phyloP scores from a whole-genome alignment of 495 filamentous ascomycete species.

The Neurospora sp. region DNA sequence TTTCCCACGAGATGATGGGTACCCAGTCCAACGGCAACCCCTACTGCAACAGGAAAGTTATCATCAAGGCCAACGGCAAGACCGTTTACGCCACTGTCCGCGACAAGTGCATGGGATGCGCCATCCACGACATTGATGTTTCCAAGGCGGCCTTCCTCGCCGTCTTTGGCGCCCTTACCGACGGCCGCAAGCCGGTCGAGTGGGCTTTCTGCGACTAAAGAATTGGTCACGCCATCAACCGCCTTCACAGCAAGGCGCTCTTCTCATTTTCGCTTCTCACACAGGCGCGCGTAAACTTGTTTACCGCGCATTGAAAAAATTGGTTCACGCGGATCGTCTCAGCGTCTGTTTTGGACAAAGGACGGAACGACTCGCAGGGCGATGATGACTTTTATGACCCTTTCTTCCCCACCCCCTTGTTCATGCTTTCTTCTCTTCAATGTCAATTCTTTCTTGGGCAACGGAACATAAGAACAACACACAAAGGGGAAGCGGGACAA shows the following conservation, averaged over 20 bases:
- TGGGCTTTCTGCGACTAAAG: conserved; percentile 34
- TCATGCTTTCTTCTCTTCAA: not conserved
- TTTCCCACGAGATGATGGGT: conserved; percentile 31
- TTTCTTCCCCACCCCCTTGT: not conserved
- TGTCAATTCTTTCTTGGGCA: not conserved
- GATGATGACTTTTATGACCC: not conserved
- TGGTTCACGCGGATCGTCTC: not conserved
- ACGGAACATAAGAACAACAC: not conserved
- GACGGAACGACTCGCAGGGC: not conserved
- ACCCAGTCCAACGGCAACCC: conserved; percentile 43
- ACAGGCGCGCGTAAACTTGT: not conserved
- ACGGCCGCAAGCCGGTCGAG: conserved; percentile 23
- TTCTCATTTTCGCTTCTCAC: not conserved
- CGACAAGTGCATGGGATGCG: conserved; percentile 71
- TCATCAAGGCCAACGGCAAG: conserved; percentile 46
- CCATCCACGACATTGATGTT: conserved; percentile 33
- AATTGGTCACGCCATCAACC: not conserved
- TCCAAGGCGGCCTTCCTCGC: conserved; percentile 34
- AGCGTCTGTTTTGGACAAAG: not conserved
- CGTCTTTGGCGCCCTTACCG: conserved; percentile 29
- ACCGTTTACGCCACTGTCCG: conserved; percentile 46
- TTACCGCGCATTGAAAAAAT: not conserved
- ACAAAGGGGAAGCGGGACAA: not conserved
- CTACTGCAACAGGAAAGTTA: conserved; percentile 58
- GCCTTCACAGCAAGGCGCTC: not conserved